A percentile compares a stretch with the other conserved stretches of the same genome.
Evolutionary conservation across 2,329 filamentous ascomycete species (phyloP).

Genomic region (Colletotrichum brevisporum): DNA sequence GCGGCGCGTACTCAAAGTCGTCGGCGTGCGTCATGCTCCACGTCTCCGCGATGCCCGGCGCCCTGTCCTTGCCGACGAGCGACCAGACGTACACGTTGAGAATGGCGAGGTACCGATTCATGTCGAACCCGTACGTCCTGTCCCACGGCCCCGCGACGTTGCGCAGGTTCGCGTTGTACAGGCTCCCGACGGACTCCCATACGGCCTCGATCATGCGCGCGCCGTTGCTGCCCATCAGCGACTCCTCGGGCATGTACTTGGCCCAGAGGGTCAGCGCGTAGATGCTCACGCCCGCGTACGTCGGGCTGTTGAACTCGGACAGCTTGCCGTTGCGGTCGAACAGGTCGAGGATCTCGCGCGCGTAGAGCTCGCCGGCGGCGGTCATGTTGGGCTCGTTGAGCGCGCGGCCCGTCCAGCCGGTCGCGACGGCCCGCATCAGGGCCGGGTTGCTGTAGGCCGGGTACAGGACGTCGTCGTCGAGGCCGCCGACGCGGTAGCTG

Average conservation of each 20-base stretch:
- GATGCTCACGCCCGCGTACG: conserved; percentile 73
- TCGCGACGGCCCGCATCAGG: conserved; percentile 73
- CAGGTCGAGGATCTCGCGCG: conserved; percentile 67
- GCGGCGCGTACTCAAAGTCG: conserved; percentile 70
- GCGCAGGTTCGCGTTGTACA: conserved; percentile 71
- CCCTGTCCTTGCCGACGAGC: conserved; percentile 62
- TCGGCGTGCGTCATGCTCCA: conserved; percentile 66
- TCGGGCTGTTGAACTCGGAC: conserved; percentile 56
- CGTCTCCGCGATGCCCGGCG: conserved; percentile 51
- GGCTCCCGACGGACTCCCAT: conserved; percentile 64
- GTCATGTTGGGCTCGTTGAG: conserved; percentile 72
- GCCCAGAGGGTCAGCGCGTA: conserved; percentile 71
- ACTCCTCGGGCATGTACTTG: conserved; percentile 69
- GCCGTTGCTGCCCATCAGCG: conserved; percentile 64
- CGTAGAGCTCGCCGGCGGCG: conserved; percentile 68
- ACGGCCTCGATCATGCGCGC: conserved; percentile 65
- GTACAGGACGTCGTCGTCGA: conserved; percentile 53
- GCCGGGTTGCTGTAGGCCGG: conserved; percentile 54
- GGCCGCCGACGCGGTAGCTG: conserved; percentile 71
- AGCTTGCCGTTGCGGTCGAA: conserved; percentile 70
- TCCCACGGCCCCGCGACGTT: conserved; percentile 77
- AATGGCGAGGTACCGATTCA: conserved; percentile 72
- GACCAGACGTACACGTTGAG: conserved; percentile 72
- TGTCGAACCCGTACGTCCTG: conserved; percentile 73
- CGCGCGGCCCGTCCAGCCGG: conserved; percentile 70